A percentile compares a stretch with the other conserved stretches of the same genome.
phyloP scores from a whole-genome alignment of 805 yeast genomes.

The Brettanomyces sp. region DNA sequence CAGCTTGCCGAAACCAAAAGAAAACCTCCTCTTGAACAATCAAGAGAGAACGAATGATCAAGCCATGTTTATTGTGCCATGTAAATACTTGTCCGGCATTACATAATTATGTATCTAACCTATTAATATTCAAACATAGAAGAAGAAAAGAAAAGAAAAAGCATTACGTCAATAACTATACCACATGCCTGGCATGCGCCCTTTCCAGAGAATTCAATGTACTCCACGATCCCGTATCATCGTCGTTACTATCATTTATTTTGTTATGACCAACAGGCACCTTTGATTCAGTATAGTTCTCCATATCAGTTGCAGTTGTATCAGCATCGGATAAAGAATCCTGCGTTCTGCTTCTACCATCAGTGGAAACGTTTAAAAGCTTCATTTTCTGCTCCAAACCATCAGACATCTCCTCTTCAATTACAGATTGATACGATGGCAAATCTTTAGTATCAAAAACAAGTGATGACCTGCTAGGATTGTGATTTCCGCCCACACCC shows the following conservation, averaged over 20 bases:
- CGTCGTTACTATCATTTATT: slow-evolving; percentile 2
- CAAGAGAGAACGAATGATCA: neutral
- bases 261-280: neutral
- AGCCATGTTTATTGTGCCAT: neutral
- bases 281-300: slow-evolving; percentile 1
- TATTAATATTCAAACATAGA: neutral
- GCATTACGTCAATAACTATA: neutral
- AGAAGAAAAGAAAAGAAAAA: too few species aligned
- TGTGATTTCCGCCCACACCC: slow-evolving; percentile 6
- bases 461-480: slow-evolving; percentile 18
- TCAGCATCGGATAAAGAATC: neutral
- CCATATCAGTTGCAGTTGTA: neutral
- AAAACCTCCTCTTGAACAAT: neutral
- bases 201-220: slow-evolving; percentile 11
- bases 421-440: slow-evolving; percentile 20
- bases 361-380: slow-evolving; percentile 14
- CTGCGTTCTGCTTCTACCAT: neutral
- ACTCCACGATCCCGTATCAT: slow-evolving; percentile 11
- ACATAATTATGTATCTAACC: neutral
- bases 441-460: slow-evolving; percentile 15
- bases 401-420: slow-evolving; percentile 14
- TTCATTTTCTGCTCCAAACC: slow-evolving; percentile 15
- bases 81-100: neutral
- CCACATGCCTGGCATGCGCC: slow-evolving; percentile 1
- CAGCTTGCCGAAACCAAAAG: slow-evolving; percentile 2